Conservation (phyloP, 2,329 filamentous ascomycete genomes). For the Elsinoe necatrix region DNA sequence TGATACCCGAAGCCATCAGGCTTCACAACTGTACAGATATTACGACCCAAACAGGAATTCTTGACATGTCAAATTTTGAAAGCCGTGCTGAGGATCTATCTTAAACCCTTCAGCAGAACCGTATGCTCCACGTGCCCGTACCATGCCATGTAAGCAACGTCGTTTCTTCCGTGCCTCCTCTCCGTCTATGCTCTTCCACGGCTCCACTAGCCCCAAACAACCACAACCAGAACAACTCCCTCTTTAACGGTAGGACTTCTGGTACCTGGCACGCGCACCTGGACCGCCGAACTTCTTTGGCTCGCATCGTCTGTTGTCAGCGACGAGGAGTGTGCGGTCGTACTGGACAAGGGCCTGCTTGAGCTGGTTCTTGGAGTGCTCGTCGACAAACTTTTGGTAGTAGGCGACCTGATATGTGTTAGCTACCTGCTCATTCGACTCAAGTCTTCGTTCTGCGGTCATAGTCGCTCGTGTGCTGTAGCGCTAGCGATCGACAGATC, state of each 20-base stretch:
- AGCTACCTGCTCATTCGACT: not conserved
- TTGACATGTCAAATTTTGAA: slow-evolving; percentile 16
- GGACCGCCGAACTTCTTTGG: slow-evolving; percentile 97
- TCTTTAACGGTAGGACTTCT: slow-evolving; percentile 97
- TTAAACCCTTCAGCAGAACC: slow-evolving; percentile 15
- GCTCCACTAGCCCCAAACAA: slow-evolving; percentile 14
- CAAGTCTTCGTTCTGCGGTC: not conserved
- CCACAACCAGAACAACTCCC: slow-evolving; percentile 16
- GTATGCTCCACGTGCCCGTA: slow-evolving; percentile 16
- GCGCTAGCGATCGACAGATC: too few species aligned
- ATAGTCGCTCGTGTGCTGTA: not conserved
- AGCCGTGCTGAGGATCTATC: slow-evolving; percentile 15
- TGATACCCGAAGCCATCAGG: slow-evolving; percentile 12
- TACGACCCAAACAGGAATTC: not conserved
- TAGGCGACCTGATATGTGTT: slow-evolving; percentile 56
- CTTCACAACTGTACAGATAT: slow-evolving; percentile 4
- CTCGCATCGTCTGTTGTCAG: slow-evolving; percentile 98
- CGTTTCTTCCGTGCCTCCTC: not conserved
- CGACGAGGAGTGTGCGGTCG: slow-evolving; percentile 94
- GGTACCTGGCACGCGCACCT: slow-evolving; percentile 92
- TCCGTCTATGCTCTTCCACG: slow-evolving; percentile 1
- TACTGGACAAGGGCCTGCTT: slow-evolving; percentile 95
- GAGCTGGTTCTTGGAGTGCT: slow-evolving; percentile 99
- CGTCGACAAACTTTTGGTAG: slow-evolving; percentile 99
- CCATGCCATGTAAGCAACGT: slow-evolving; percentile 8